Evolutionary conservation across 2,329 filamentous ascomycete species (phyloP), one percentile per base, ranked within the genome.

Genomic region (Colletotrichum sp.): DNA sequence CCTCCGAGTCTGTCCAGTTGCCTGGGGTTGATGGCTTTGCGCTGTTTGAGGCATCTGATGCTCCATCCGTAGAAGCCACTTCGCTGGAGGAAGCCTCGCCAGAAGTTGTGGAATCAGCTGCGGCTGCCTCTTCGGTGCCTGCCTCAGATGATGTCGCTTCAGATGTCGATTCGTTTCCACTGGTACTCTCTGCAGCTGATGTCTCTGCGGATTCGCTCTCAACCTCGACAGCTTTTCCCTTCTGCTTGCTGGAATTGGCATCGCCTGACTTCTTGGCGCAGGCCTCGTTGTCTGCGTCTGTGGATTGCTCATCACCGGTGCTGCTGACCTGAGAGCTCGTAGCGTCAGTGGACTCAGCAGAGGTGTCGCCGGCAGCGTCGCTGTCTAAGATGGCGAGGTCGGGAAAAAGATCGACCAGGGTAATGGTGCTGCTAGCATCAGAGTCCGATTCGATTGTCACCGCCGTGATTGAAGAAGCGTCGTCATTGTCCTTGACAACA

Each of bases 1-100:
- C 84, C 30, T 86, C 82, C 1, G 85, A 86, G 10, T 82, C 66
- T 12, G 82, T 80, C 85, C 85, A 86, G 6, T 57, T 44, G 44
- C 73, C 70, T 5, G 24, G 5, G 22, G 26, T 36, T 6, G 57
- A 52, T 13, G 63, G 34, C n/a, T 67, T 55, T 13, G 8, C 65
- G 30, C 44, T 67, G 60, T 15, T 24, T 3, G 60, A 62, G 57
- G 57, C 28, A 30, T 62, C 36, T 12, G 66, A 73, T 16, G 65
- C 39, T 7, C 39, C 60, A 6, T 55, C 72, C 7, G 65, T 26
- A 7, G 65, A 57, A 36, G 22, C 36, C 15, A 60, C 24, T 36
- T 76, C 68, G 10, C 65, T n/a, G 12, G 68, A 71, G 16, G 63
- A 63, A 10, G 75, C 52, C 36, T 76, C 73, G 5, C 72, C 63